phyloP scores from a whole-genome alignment of 2,329 filamentous ascomycete species.

The Colletotrichum cereale region DNA sequence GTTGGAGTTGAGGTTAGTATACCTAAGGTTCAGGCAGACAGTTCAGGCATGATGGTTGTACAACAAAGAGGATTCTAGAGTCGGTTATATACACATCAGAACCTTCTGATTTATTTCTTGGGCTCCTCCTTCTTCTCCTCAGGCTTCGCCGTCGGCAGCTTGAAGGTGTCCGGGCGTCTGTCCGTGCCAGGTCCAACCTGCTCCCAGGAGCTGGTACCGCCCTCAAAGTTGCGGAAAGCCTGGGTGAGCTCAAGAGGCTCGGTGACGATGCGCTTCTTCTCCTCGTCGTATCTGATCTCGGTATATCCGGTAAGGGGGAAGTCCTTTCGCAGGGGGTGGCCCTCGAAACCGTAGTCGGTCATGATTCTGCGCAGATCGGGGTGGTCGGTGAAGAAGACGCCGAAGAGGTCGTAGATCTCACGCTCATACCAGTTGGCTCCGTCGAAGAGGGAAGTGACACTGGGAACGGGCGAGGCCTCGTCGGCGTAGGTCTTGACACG shows the following conservation, averaged over 20 bases:
- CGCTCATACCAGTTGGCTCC: slow-evolving; percentile 99
- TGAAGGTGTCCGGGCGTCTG: slow-evolving; percentile 88
- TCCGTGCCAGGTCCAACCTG: slow-evolving; percentile 77
- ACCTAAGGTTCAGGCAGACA: background rate
- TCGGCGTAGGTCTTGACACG: slow-evolving; percentile 99
- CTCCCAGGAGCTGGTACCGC: slow-evolving; percentile 80
- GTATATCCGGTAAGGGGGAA: slow-evolving; percentile 99
- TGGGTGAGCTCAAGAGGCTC: slow-evolving; percentile 98
- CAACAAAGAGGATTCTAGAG: slow-evolving; percentile 39
- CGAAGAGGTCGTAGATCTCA: slow-evolving; percentile 97
- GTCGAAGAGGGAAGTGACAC: slow-evolving; percentile 86
- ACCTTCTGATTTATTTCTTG: slow-evolving; percentile 78
- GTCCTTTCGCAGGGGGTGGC: slow-evolving; percentile 96
- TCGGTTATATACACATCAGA: slow-evolving; percentile 42
- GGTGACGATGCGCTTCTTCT: slow-evolving; percentile 99
- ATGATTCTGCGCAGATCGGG: slow-evolving; percentile 97
- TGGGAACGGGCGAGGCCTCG: slow-evolving; percentile 93
- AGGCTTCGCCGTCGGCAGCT: slow-evolving; percentile 94
- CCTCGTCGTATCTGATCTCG: slow-evolving; percentile 97
- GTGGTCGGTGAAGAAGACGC: slow-evolving; percentile 95
- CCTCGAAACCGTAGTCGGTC: slow-evolving; percentile 99
- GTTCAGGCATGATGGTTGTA: slow-evolving; percentile 38
- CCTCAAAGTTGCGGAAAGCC: slow-evolving; percentile 98
- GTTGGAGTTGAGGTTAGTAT: background rate
- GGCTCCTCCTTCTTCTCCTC: slow-evolving; percentile 91